Evolutionary conservation across 2,329 filamentous ascomycete species (phyloP), one percentile per base, ranked within the genome.

Genomic region (Pyrenochaeta sp.): DNA sequence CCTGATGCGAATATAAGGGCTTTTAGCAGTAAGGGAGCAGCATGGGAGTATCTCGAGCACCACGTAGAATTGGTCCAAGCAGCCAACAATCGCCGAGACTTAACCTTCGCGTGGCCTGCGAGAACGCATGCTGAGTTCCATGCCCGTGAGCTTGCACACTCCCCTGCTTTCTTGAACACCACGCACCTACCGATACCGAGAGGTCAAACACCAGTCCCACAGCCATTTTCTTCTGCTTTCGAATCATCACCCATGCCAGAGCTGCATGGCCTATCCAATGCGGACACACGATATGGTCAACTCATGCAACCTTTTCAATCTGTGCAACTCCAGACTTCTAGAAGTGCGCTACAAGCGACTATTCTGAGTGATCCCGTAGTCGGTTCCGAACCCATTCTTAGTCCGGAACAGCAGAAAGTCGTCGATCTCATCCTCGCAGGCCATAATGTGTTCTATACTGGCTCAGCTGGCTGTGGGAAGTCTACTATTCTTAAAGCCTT

Each of bases 31-130:
- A 61, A 68, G 20, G 81, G 81, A 46, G 91, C 95, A 73, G 94
- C 94, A 0, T 86, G 93, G 68, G 85, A 85, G n/a, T 97, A 90
- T 71, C 89, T 97, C 9, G 45, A 62, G 18, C 56, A 60, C n/a
- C 51, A 62, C 32, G 59, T 49, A 36, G 78, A 74, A 5, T 10
- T 30, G 6, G 17, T 52, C 15, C 23, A 29, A 23, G 29, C 10
- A 36, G 31, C 48, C 14, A 10, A 48, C 11, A 12, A n/a, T 29
- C 44, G 27, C 17, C 18, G 15, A 18, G 7, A 3, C 1, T 20
- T 4, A 7, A 15, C 15, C 29, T 21, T 7, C 7, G 15, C n/a
- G 9, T 9, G 7, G 11, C 23, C n/a, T 15, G 40, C 7, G 3
- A 31, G 23, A 12, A 5, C 12, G 14, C 15, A 31, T n/a, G 17